Evolutionary conservation across 1,139 yeast genomes (phyloP).

Genomic region (Nematodospora anomalae): DNA sequence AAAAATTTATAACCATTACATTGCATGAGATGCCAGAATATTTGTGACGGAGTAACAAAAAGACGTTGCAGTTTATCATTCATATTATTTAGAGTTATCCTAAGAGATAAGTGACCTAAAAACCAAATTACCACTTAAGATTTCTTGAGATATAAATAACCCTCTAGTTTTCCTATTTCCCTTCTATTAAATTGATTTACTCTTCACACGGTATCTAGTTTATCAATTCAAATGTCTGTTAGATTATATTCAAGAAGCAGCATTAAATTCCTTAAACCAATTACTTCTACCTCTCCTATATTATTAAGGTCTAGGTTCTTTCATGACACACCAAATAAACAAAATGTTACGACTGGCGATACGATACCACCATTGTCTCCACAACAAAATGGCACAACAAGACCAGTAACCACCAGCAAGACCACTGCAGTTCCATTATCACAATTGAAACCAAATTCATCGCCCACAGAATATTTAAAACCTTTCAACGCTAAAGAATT

Average conservation of each 20-base stretch:
- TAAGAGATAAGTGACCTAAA: not conserved
- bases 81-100: no score
- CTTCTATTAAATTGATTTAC: not conserved
- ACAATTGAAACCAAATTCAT: constrained; percentile 1
- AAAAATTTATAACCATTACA: no score
- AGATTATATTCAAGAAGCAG: constrained; percentile 1
- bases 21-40: not conserved
- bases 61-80: not conserved
- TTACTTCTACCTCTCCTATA: constrained; percentile 1
- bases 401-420: not conserved
- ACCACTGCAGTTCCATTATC: constrained; percentile 1
- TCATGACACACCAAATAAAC: constrained; percentile 22
- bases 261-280: constrained; percentile 1
- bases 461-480: constrained; percentile 30
- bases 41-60: not conserved
- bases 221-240: constrained; percentile 2
- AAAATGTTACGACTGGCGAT: constrained; percentile 13
- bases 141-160: not conserved
- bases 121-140: no score
- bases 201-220: no score
- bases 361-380: constrained; percentile 7
- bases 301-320: constrained; percentile 13
- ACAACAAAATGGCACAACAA: constrained; percentile 1
- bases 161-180: not conserved
- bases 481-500: constrained; percentile 44